Evolutionary conservation across 352 stramenopile genomes (phyloP), one percentile per base, ranked within the genome.

Genomic region (Pythium chondricola): DNA sequence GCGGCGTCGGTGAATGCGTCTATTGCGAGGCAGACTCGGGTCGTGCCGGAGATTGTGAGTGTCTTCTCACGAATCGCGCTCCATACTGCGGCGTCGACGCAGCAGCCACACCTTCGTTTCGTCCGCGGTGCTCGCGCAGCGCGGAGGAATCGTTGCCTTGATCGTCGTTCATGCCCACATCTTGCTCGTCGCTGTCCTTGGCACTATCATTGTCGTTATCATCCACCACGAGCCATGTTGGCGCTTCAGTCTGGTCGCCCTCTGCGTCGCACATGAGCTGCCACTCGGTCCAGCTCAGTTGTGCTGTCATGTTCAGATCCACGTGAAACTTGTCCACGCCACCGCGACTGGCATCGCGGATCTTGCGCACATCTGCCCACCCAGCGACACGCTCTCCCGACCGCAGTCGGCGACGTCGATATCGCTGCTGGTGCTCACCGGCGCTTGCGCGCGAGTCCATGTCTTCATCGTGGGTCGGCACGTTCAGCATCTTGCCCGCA

Each of bases 291-390:
- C 56, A 64, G 40, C 51, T 41, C 17, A 64, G 40, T 4, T 57
- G 49, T 27, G 41, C 56, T 1, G 49, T 58, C 24, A 39, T 26
- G 24, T 59, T 59, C 4, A 64, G 21, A 27, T 64, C 41, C 25
- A 64, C 49, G 22, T 52, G 30, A 33, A 56, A 64, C 39, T 56
- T 59, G 25, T 43, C 18, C 8, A 44, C 26, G 10, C 33, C 11
- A n/a, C n/a, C n/a, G 0, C 40, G 18, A 27, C 13, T 36, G 35
- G 41, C 35, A 24, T 36, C 21, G 5, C 51, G 30, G 29, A 64
- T 35, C 56, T 59, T 47, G 43, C 30, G 43, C 33, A 64, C 56
- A 27, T 64, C 56, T 9, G 48, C 37, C 48, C 48, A 64, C 5
- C 56, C 49, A 13, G 20, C 42, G 6, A 49, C 30, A 21, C 33